These are phyloP conservation scores for Cyclospora cayetanensis DNA, from an alignment of 169 alveolate genomes.

Conservation along the genomic window DNA sequence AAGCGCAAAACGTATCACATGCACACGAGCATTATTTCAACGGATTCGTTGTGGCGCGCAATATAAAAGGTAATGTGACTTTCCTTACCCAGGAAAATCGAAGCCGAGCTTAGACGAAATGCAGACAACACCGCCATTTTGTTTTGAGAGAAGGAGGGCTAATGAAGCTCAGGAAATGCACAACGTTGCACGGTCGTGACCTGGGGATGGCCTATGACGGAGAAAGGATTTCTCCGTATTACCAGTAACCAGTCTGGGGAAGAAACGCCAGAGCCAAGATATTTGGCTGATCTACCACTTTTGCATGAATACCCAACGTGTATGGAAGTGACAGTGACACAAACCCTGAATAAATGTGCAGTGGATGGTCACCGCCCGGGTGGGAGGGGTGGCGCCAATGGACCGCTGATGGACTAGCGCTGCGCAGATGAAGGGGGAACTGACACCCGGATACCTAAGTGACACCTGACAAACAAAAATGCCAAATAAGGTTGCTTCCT, in stretches of 20 bases:
- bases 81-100: background rate
- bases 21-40: no score
- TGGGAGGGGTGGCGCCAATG: background rate
- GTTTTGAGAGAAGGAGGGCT: background rate
- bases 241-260: background rate
- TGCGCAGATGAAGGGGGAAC: background rate
- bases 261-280: no score
- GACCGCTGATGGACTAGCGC: conserved; percentile 22
- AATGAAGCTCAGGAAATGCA: background rate
- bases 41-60: background rate
- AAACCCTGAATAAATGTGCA: background rate
- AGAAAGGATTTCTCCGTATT: background rate
- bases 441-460: conserved; percentile 31
- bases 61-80: no score
- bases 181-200: background rate
- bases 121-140: conserved; percentile 24
- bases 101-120: background rate
- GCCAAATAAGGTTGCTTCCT: no score
- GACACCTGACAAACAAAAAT: no score
- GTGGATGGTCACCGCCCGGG: background rate
- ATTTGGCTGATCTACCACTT: no score
- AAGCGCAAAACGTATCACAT: background rate
- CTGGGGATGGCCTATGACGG: background rate
- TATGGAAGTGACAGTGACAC: background rate
- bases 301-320: no score